Evolutionary conservation across 495 filamentous ascomycete genomes (phyloP).

Genomic region (Aspergillus biplanus): DNA sequence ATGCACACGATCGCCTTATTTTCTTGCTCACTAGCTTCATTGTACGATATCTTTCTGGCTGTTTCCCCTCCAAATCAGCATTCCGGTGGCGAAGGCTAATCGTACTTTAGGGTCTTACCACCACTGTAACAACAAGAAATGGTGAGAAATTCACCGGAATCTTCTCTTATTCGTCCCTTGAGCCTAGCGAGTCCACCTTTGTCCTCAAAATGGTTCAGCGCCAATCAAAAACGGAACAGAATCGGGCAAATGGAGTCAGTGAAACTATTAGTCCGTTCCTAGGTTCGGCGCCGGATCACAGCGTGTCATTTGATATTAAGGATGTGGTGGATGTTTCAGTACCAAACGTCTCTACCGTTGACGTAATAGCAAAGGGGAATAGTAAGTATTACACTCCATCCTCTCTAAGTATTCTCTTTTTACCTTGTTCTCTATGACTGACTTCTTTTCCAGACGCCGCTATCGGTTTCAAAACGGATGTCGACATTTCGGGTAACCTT

Average conservation of each 20-base stretch:
- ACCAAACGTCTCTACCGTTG: slow-evolving; percentile 55
- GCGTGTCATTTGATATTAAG: slow-evolving; percentile 78
- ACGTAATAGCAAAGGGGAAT: slow-evolving; percentile 63
- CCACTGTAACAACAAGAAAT: slow-evolving; percentile 68
- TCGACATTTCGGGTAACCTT: slow-evolving; percentile 80
- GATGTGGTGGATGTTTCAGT: slow-evolving; percentile 72
- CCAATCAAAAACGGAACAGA: slow-evolving; percentile 49
- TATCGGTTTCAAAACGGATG: slow-evolving; percentile 79
- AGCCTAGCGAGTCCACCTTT: slow-evolving; percentile 62
- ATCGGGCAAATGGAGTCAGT: slow-evolving; percentile 59
- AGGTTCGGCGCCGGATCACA: slow-evolving; percentile 64
- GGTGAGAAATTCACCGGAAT: slow-evolving; percentile 76
- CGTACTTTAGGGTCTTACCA: slow-evolving; percentile 62
- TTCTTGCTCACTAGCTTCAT: slow-evolving; percentile 65
- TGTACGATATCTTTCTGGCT: slow-evolving; percentile 48
- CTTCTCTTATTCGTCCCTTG: slow-evolving; percentile 63
- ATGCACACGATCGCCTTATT: slow-evolving; percentile 66
- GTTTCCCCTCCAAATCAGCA: neutral
- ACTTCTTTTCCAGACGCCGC: slow-evolving; percentile 40
- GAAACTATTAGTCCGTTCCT: slow-evolving; percentile 57
- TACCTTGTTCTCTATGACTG: slow-evolving; percentile 16
- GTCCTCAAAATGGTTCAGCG: slow-evolving; percentile 83
- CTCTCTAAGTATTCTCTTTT: slow-evolving; percentile 1
- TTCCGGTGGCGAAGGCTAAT: slow-evolving; percentile 24
- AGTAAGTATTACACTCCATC: slow-evolving; percentile 53